phyloP scores from a whole-genome alignment of 495 filamentous ascomycete species.

The Aspergillus kassunensis region DNA sequence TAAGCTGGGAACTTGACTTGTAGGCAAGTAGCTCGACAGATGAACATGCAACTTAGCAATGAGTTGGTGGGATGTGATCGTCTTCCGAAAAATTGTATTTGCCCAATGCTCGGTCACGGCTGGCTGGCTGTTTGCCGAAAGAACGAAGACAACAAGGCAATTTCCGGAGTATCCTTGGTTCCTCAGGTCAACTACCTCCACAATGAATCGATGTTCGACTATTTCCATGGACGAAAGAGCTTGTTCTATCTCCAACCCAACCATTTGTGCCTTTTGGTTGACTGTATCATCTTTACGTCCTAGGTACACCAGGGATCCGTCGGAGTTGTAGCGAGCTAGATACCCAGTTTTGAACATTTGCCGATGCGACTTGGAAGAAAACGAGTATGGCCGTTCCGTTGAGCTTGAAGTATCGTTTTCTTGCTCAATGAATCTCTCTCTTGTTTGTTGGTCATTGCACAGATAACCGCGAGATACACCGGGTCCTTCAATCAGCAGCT shows the following conservation, averaged over 20 bases:
- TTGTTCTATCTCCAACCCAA: slow-evolving; percentile 46
- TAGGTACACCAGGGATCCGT: slow-evolving; percentile 44
- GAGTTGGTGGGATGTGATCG: slow-evolving; percentile 16
- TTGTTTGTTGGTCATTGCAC: slow-evolving; percentile 34
- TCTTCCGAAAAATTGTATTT: slow-evolving; percentile 13
- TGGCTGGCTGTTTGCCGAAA: slow-evolving; percentile 3
- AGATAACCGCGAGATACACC: slow-evolving; percentile 51
- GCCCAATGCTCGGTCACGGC: neutral
- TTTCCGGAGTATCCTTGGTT: slow-evolving; percentile 7
- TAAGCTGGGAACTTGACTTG: slow-evolving; percentile 55
- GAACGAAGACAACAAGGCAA: slow-evolving; percentile 30
- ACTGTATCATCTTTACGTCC: slow-evolving; percentile 44
- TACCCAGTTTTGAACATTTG: slow-evolving; percentile 48
- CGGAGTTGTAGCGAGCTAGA: slow-evolving; percentile 48
- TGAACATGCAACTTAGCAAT: slow-evolving; percentile 20
- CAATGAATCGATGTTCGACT: slow-evolving; percentile 16
- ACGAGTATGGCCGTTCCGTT: neutral
- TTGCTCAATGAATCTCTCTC: slow-evolving; percentile 43
- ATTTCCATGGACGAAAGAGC: slow-evolving; percentile 16
- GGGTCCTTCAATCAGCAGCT: slow-evolving; percentile 60
- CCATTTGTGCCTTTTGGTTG: slow-evolving; percentile 45
- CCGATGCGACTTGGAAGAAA: neutral
- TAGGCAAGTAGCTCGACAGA: slow-evolving; percentile 26
- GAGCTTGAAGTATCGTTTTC: slow-evolving; percentile 18
- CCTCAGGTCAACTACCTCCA: slow-evolving; percentile 22